Percentiles rank a stretch among this genome's conserved stretches.
Evolutionary conservation across 768 basidiomycete species (phyloP).

Genomic region (Antrodiella citrinella): DNA sequence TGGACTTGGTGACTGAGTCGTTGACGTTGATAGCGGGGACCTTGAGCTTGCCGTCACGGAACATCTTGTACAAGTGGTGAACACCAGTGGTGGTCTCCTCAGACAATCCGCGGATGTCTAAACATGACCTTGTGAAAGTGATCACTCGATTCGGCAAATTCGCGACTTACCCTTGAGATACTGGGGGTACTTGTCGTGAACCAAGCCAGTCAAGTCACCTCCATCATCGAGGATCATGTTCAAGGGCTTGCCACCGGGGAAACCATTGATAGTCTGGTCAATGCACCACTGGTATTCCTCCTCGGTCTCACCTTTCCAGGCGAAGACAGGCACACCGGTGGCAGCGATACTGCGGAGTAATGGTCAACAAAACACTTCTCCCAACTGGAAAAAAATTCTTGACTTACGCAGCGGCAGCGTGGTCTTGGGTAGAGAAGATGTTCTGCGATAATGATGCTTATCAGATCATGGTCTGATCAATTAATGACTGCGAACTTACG

Average conservation of each 20-base stretch:
- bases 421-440: constrained; percentile 99
- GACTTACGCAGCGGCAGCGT: constrained; percentile 91
- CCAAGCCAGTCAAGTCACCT: constrained; percentile 89
- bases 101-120: constrained; percentile 87
- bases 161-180: constrained; percentile 55
- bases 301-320: constrained; percentile 99
- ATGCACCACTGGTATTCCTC: constrained; percentile 99
- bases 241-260: constrained; percentile 72
- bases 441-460: constrained; percentile 46
- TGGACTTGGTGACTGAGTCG: constrained; percentile 99
- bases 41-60: constrained; percentile 93
- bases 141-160: constrained; percentile 3
- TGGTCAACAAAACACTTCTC: constrained; percentile 3
- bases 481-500: constrained; percentile 37
- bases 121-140: background rate
- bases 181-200: constrained; percentile 95
- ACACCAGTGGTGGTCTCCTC: constrained; percentile 99
- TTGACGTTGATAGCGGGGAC: constrained; percentile 99
- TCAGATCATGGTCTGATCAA: background rate
- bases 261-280: constrained; percentile 88
- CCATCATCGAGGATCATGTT: constrained; percentile 99
- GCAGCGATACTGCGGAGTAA: constrained; percentile 70
- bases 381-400: background rate
- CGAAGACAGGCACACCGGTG: constrained; percentile 96
- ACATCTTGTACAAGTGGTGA: constrained; percentile 97